Evolutionary conservation across 2,329 filamentous ascomycete species (phyloP), one percentile per base, ranked within the genome.

Genomic region (Epichloe aotearoae): DNA sequence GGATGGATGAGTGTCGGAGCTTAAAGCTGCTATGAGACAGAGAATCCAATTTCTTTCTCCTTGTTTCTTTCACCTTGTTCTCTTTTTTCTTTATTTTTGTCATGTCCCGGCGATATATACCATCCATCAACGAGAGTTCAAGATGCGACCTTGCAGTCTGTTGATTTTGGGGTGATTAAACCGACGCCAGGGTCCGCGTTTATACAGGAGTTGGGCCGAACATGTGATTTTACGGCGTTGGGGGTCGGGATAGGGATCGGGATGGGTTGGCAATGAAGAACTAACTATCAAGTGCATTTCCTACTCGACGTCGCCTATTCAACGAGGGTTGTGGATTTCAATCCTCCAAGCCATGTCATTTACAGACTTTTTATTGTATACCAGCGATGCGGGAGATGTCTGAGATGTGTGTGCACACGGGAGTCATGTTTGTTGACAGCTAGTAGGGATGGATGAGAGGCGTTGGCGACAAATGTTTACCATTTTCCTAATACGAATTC

Each of bases 1-100:
- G 66, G 66, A 17, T 75, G 73, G 73, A 75, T 76, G 69, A 73
- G 71, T 54, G 55, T 69, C 23, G 70, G 69, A 2, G 60, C 52
- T 11, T 69, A 26, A 36, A 37, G 41, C 12, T 11, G 41, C 41
- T 2, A n/a, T 1, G 20, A 15, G 15, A 11, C 10, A 7, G 23
- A 44, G 47, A 10, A n/a, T 19, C 14, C 20, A 20, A 10, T 30
- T 38, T 47, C 56, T 26, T 41, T 41, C 34, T 5, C 26, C 6
- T 15, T 20, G 3, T 46, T n/a, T 20, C n/a, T n/a, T n/a, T n/a
- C n/a, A n/a, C n/a, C n/a, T n/a, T n/a, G n/a, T n/a, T 19, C 19
- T 20, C 34, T 34, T 38, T 45, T 34, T 38, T 45, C 56, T 33
- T 42, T 34, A 37, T 11, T 46, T 15, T 15, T 11, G 15, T 46